Evolutionary conservation across 192 early-diverging fungal genomes (phyloP), one percentile per base, ranked within the genome.

Genomic region (Dissophora ornata): DNA sequence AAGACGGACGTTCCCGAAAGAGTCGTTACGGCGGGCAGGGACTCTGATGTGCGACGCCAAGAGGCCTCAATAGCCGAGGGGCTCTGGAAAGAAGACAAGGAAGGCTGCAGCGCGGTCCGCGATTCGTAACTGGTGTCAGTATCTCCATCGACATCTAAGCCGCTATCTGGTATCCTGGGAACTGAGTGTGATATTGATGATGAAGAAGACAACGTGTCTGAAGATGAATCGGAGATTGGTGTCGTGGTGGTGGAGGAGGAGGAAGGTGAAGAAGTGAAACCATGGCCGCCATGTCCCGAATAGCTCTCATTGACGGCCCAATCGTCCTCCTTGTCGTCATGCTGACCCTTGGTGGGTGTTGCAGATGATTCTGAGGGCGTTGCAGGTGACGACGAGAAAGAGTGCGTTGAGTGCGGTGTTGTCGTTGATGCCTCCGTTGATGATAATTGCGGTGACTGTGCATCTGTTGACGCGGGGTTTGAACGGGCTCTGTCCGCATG

Each of bases 281-380:
- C 19, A 19, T 33, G 40, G 13, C 46, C 54, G 34, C 61, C 46
- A 22, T 75, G 63, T 15, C 73, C 73, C 19, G 73, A 67, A 41
- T 62, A 77, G 25, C 73, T 67, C 46, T 77, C 73, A 32, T 77
- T 77, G 24, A 77, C 59, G 15, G 73, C 73, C 73, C 73, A 77
- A 18, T 42, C 64, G 36, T 77, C 73, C 18, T 77, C 73, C 24
- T 67, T 77, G 45, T 77, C 73, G 15, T 77, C 73, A 5, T 52
- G 29, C 13, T 38, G 33, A 7, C 54, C 32, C 13, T 15, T 53
- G 28, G 34, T 22, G 4, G 54, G 4, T 25, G 32, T 13, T 5
- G 16, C 29, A 24, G 45, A 22, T 21, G 42, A 25, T 33, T 18
- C 22, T 33, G 59, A 38, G 21, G 30, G 28, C 30, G 26, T 22